Base-by-base conservation (phyloP, 345 rosid species). In the Citrus hindsii region DNA sequence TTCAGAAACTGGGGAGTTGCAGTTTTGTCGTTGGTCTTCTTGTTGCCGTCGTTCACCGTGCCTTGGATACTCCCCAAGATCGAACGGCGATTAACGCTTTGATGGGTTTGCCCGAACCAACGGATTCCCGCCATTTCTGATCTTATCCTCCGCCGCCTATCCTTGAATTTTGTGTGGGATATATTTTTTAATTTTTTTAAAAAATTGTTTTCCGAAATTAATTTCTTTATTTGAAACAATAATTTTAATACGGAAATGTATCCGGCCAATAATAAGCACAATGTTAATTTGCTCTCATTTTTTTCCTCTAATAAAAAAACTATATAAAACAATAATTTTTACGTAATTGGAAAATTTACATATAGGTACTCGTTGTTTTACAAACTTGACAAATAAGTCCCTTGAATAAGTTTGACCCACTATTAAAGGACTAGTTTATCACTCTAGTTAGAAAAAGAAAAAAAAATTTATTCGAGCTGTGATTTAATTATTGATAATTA, bases 1-100 rank as follows among this genome's bases (percentile, higher is more conserved):
- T 87, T 89, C 74, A 91, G 79, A 64, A 87, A 38, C 72, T 62
- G 85, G 33, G 98, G 92, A 3, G 92, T 82, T 77, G 69, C 77
- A 37, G 67, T 75, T 76, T 67, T 71, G 59, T 63, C 61, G 33
- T 58, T 25, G 6, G 46, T 9, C 67, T 25, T 66, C 55, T 64
- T 56, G 4, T 56, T 59, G n/a, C 37, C 68, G 30, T 63, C 76
- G 18, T 81, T 85, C 74, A 82, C 81, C 77, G 82, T 69, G 55
- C 83, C 86, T 37, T 60, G 76, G 77, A 67, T 38, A 42, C 87
- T 86, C 88, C 82, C 84, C 80, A 74, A 80, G 77, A 74, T 12
- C 27, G 66, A 72, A 38, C 61, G 67, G 33, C 59, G 67, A 25
- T 75, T 1, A 21, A 33, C n/a, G 7, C 68, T 65, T 32, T 33